Conservation (phyloP, 75 land plant species). For the Adiantum capillusveneris region DNA sequence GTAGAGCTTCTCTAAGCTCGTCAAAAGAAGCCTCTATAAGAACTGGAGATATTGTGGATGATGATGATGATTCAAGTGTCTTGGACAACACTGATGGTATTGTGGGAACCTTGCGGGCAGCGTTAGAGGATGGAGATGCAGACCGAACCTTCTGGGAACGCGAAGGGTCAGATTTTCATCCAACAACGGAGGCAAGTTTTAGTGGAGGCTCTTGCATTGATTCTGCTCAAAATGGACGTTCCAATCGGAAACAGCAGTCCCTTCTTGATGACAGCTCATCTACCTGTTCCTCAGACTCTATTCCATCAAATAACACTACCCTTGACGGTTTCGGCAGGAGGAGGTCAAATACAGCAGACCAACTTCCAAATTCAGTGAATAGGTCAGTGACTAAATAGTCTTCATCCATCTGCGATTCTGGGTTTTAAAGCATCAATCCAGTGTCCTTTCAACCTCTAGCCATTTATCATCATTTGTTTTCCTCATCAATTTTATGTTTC, state of each 20-base stretch:
- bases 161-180: slow-evolving; percentile 60
- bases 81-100: slow-evolving; percentile 56
- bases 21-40: slow-evolving; percentile 13
- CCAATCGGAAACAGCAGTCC: slow-evolving; percentile 41
- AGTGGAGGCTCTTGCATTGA: slow-evolving; percentile 35
- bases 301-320: slow-evolving; percentile 45
- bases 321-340: not conserved
- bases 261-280: slow-evolving; percentile 93
- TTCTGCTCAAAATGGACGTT: slow-evolving; percentile 31
- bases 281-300: slow-evolving; percentile 91
- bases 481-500: too few relatives aligned
- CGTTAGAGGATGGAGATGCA: slow-evolving; percentile 66
- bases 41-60: slow-evolving; percentile 44
- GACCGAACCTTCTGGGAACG: slow-evolving; percentile 68
- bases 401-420: too few relatives aligned
- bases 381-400: too few relatives aligned
- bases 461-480: too few relatives aligned
- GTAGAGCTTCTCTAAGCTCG: slow-evolving; percentile 5
- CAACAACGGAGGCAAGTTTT: slow-evolving; percentile 52
- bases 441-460: too few relatives aligned
- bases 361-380: too few relatives aligned
- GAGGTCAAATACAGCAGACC: not conserved
- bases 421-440: too few relatives aligned
- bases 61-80: slow-evolving; percentile 61
- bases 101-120: slow-evolving; percentile 44